Evolutionary conservation across 2,329 filamentous ascomycete species (phyloP).

Genomic region (Whalleya microplaca): DNA sequence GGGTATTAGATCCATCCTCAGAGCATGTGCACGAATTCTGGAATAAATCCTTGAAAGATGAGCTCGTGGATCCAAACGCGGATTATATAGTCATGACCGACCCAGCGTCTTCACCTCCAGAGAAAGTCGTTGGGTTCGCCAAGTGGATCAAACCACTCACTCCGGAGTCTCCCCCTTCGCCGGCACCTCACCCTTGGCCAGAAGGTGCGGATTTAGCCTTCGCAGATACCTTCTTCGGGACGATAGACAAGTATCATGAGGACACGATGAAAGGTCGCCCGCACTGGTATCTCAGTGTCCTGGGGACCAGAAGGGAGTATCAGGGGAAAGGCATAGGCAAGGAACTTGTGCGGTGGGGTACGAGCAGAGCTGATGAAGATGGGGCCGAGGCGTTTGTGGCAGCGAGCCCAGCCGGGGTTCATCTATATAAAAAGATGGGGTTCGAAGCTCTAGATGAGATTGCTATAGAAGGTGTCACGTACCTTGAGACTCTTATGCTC

Average conservation of each 20-base stretch:
- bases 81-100: conserved; percentile 17
- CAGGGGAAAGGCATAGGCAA: conserved; percentile 52
- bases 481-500: conserved; percentile 43
- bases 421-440: conserved; percentile 52
- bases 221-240: conserved; percentile 46
- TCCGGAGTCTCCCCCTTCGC: conserved; percentile 23
- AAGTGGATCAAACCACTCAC: conserved; percentile 49
- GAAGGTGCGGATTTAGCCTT: conserved; percentile 41
- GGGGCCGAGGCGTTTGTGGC: conserved; percentile 52
- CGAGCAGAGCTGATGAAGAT: conserved; percentile 48
- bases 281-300: conserved; percentile 54
- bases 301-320: conserved; percentile 46
- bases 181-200: conserved; percentile 43
- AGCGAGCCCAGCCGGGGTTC: conserved; percentile 50
- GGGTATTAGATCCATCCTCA: conserved; percentile 10
- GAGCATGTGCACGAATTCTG: conserved; percentile 11
- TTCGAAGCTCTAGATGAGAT: conserved; percentile 46
- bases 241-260: conserved; percentile 40
- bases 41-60: conserved; percentile 1
- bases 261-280: conserved; percentile 44
- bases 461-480: conserved; percentile 38
- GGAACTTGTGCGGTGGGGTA: conserved; percentile 51
- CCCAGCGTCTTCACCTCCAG: conserved; percentile 7
- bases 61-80: conserved; percentile 12
- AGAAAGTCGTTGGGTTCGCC: conserved; percentile 47